Base-by-base conservation (phyloP, 768 basidiomycete genomes). In the Psilocybe azurescens region DNA sequence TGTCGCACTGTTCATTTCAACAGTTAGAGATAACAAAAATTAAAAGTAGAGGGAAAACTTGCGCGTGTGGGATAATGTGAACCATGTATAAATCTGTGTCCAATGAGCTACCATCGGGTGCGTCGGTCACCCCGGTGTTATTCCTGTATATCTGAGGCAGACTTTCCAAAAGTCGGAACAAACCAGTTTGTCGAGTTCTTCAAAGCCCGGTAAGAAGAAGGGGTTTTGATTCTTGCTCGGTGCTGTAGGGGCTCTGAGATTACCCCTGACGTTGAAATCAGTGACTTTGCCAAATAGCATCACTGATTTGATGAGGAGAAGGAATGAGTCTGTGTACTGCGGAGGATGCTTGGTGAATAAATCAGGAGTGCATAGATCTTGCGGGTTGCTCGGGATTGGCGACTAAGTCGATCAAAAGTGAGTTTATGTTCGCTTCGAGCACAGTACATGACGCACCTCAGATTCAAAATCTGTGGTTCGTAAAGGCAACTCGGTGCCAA, bases 31-130 rank as follows among this genome's bases (percentile, higher is more conserved):
- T 33, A 20, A 3, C 30, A 32, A 50, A 32, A 28, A 56, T n/a
- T 29, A 3, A 39, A 33, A 48, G 58, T n/a, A 39, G 63, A 58
- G 59, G 24, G 24, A 24, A 38, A 11, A 83, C 89, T 73, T 75
- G 93, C 92, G 93, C 93, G 71, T 95, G 89, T 18, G 93, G 93
- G 62, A 93, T 83, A 47, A 94, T 82, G 69, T 94, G 92, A 44
- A 91, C 92, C 89, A 94, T 86, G 71, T 91, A 94, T 59, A 95
- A 76, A 72, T 95, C 93, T 1, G 90, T 93, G 71, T 95, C 91
- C 44, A 94, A 76, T 8, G 78, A 80, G 36, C 81, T 82, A 51
- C 83, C 86, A 44, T 86, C 84, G 46, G 84, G 79, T 41, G 80
- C 75, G 59, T 90, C 88, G 58, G 80, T 83, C 58, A 86, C 83